Percentiles rank a stretch among this genome's conserved stretches.
phyloP scores from a whole-genome alignment of 805 yeast species.

The Candida gorgasii region DNA sequence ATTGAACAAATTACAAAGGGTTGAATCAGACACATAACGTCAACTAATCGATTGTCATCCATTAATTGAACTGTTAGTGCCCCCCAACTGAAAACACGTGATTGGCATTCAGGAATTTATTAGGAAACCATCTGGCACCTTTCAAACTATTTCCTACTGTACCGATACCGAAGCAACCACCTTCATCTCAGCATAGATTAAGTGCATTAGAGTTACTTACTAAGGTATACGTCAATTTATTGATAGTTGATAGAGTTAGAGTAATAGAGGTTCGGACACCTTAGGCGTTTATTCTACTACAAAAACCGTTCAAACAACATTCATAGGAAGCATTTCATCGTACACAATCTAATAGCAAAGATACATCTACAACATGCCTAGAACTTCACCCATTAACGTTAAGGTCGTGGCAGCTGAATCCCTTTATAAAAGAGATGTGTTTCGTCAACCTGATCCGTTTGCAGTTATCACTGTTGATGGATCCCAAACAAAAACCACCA shows the following conservation, averaged over 20 bases:
- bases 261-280: no score
- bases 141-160: not conserved
- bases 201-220: not conserved
- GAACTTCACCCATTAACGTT: constrained; percentile 46
- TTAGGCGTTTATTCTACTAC: no score
- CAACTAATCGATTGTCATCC: no score
- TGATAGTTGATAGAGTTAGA: no score
- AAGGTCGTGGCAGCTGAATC: constrained; percentile 95
- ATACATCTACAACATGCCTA: constrained; percentile 2
- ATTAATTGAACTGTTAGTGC: not conserved
- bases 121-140: no score
- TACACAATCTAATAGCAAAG: no score
- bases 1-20: constrained; percentile 5
- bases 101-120: no score
- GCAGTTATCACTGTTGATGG: constrained; percentile 98
- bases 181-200: no score
- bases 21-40: not conserved
- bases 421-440: constrained; percentile 90
- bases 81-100: no score
- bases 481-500: constrained; percentile 90
- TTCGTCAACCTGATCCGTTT: constrained; percentile 96
- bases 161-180: constrained; percentile 1
- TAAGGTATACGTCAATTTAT: not conserved
- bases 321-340: no score
- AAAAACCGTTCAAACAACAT: no score